phyloP scores from a whole-genome alignment of 495 filamentous ascomycete species.

The Penicillium goetzii region DNA sequence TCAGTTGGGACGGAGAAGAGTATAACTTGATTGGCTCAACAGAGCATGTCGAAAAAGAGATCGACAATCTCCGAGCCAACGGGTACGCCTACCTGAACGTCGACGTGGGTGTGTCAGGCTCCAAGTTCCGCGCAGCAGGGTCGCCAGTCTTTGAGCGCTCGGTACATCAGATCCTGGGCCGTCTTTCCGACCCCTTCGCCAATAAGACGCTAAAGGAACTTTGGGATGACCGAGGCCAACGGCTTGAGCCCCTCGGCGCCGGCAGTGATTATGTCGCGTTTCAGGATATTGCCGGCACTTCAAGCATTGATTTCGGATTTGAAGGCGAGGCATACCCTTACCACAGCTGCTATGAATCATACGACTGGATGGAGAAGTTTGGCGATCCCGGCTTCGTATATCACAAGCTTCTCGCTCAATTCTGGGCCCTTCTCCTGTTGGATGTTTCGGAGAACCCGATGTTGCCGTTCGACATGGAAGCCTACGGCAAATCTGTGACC shows the following conservation, averaged over 20 bases:
- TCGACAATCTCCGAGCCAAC: constrained; percentile 59
- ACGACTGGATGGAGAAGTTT: constrained; percentile 78
- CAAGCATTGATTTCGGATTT: constrained; percentile 87
- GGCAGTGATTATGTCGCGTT: constrained; percentile 92
- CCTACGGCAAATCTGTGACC: constrained; percentile 67
- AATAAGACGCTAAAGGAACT: constrained; percentile 75
- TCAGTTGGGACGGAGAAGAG: constrained; percentile 91
- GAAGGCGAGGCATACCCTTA: constrained; percentile 69
- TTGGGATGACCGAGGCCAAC: constrained; percentile 69
- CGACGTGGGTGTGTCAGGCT: constrained; percentile 79
- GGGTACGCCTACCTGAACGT: constrained; percentile 90
- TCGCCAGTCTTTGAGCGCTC: constrained; percentile 77
- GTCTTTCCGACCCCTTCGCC: constrained; percentile 68
- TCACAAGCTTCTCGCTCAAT: constrained; percentile 76
- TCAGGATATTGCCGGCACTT: constrained; percentile 90
- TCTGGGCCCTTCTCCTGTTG: constrained; percentile 81
- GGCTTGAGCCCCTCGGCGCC: constrained; percentile 68
- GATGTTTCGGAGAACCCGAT: constrained; percentile 81
- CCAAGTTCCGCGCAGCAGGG: constrained; percentile 71
- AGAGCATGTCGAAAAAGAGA: constrained; percentile 81
- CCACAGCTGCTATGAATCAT: constrained; percentile 87
- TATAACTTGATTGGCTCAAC: constrained; percentile 96
- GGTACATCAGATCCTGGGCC: constrained; percentile 71
- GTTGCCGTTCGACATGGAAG: constrained; percentile 79
- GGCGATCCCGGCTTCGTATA: constrained; percentile 83